Evolutionary conservation across 495 filamentous ascomycete genomes (phyloP).

Genomic region (Penicillium cataractarum): DNA sequence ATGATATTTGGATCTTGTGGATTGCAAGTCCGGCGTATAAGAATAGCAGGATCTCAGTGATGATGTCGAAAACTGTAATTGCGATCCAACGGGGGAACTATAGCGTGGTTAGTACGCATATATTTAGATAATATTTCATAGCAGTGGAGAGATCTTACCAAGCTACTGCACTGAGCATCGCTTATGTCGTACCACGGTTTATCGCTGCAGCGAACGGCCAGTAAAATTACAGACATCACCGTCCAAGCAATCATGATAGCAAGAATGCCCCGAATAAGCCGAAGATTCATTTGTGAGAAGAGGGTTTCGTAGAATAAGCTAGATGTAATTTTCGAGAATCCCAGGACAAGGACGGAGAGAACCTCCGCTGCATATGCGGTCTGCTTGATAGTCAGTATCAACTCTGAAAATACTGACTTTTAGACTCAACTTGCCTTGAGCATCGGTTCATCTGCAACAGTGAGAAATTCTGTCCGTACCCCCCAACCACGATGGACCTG

Average conservation of each 20-base stretch:
- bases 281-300: slow-evolving; percentile 16
- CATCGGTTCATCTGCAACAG: slow-evolving; percentile 14
- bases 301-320: slow-evolving; percentile 20
- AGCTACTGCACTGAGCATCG: slow-evolving; percentile 18
- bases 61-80: slow-evolving; percentile 29
- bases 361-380: slow-evolving; percentile 25
- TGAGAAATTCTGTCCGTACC: slow-evolving; percentile 3
- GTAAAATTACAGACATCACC: slow-evolving; percentile 14
- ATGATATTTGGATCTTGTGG: slow-evolving; percentile 23
- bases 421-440: slow-evolving; percentile 16
- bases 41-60: slow-evolving; percentile 26
- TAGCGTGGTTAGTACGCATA: not conserved
- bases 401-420: not conserved
- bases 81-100: slow-evolving; percentile 34
- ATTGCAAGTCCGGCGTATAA: slow-evolving; percentile 24
- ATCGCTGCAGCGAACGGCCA: slow-evolving; percentile 18
- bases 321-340: slow-evolving; percentile 23
- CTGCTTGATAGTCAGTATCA: slow-evolving; percentile 7
- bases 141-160: slow-evolving; percentile 21
- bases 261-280: slow-evolving; percentile 15
- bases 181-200: slow-evolving; percentile 15
- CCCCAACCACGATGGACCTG: slow-evolving; percentile 30
- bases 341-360: slow-evolving; percentile 22
- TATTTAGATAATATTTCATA: not conserved
- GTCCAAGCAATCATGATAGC: slow-evolving; percentile 19